These are phyloP conservation scores for Casuarina glauca DNA, from an alignment of 306 rosid genomes.

Conservation along the genomic window DNA sequence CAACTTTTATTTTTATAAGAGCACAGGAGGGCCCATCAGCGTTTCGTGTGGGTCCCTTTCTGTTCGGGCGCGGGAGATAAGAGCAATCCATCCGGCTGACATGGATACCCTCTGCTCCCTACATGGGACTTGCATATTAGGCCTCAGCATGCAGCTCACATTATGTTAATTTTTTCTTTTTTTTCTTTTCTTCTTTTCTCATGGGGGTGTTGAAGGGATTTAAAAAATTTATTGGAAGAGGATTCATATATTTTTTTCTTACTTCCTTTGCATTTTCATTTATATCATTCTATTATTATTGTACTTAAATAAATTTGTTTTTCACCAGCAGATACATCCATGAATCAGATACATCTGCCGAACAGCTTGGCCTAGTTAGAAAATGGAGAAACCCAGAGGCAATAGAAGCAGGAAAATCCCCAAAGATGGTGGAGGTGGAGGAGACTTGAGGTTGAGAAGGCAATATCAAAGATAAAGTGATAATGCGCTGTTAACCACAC, in stretches of 20 bases:
- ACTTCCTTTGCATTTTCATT: conserved; percentile 16
- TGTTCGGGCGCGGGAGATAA: conserved; percentile 67
- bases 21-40: conserved; percentile 38
- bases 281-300: too few relatives aligned
- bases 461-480: conserved; percentile 69
- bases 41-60: conserved; percentile 35
- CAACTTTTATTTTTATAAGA: conserved; percentile 25
- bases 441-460: conserved; percentile 71
- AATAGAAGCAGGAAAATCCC: not conserved
- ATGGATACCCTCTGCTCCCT: conserved; percentile 18
- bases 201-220: too few relatives aligned
- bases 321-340: too few relatives aligned
- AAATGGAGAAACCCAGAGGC: not conserved
- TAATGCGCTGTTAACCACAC: conserved; percentile 67
- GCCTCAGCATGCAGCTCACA: too few relatives aligned
- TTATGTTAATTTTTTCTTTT: not conserved
- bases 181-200: not conserved
- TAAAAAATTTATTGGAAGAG: too few relatives aligned
- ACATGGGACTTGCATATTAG: not conserved
- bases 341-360: not conserved
- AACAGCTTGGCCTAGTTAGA: not conserved
- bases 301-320: too few relatives aligned
- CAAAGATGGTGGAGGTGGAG: not conserved
- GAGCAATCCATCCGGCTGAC: conserved; percentile 28
- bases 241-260: not conserved